phyloP scores from a whole-genome alignment of 148 eudicot species.

The Chenopodium formosanum region DNA sequence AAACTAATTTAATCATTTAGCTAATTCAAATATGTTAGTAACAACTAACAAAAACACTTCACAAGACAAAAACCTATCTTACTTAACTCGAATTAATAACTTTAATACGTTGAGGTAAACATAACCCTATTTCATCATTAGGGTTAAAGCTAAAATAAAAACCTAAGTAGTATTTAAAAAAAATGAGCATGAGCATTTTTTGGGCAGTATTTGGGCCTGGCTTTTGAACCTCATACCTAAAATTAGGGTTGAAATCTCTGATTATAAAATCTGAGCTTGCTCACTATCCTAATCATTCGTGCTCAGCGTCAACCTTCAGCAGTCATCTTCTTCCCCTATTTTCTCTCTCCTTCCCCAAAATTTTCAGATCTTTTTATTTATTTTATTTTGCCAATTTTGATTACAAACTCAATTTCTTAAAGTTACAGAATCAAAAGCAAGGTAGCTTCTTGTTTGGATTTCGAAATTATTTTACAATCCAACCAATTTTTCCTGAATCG shows the following conservation, averaged over 20 bases:
- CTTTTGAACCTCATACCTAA: neutral
- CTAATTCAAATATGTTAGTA: too few species aligned
- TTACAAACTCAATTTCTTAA: neutral
- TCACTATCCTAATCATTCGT: neutral
- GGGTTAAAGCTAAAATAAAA: too few species aligned
- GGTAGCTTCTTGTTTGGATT: constrained; percentile 55
- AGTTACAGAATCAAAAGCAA: constrained; percentile 24
- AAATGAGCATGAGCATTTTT: neutral
- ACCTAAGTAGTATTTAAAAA: too few species aligned
- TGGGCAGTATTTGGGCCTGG: neutral
- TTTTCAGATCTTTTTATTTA: neutral
- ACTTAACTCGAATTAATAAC: too few species aligned
- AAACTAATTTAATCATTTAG: too few species aligned
- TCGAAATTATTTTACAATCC: constrained; percentile 18
- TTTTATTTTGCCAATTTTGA: neutral
- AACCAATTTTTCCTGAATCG: constrained; percentile 33
- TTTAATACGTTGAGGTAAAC: too few species aligned
- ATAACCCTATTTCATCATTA: too few species aligned
- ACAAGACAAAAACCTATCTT: too few species aligned
- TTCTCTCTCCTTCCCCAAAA: neutral
- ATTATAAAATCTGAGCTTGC: neutral
- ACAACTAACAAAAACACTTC: too few species aligned
- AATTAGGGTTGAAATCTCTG: constrained; percentile 1
- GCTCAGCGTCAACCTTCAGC: neutral
- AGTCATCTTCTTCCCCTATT: neutral